Base-by-base conservation (phyloP, 768 basidiomycete genomes). In the Mycena floridula region DNA sequence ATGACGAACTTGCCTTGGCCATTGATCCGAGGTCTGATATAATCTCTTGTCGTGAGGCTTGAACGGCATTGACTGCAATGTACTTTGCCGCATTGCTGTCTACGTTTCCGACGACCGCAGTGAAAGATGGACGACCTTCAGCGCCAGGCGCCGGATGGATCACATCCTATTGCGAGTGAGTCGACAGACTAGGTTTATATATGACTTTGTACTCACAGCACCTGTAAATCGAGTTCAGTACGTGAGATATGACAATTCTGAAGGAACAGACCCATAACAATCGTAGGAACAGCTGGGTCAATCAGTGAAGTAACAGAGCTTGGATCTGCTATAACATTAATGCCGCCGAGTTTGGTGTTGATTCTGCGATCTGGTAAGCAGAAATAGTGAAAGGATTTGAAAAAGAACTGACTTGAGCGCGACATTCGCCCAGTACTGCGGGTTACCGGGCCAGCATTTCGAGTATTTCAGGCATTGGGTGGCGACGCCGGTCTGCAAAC, bases 321-420 rank as follows among this genome's bases (percentile, higher is more conserved):
- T 0, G 83, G 74, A 41, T 87, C 83, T 0, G 87, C 87, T 23
- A 91, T 70, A 2, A 78, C 76, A 56, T 91, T 91, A 57, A 89
- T 84, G 1, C 89, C 89, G 11, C 88, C 89, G 0, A 90, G 69
- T 59, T 91, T 90, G n/a, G 87, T 87, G 48, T 90, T 90, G 52
- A 90, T 72, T 59, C 87, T 90, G 48, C 28, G 45, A 48, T 25
- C 40, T 24, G 28, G 40, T 23, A 46, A 42, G 22, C 24, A 21
- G 7, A 35, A 36, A 39, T 11, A 11, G 22, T 15, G 5, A 3
- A 39, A 22, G 37, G 38, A 36, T 11, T 28, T 7, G 18, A 35
- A 15, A 7, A 35, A 23, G 7, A 62, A 62, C 81, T 51, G 43
- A 87, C 87, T 90, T 90, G 25, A 90, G 60, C 51, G 76, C 79